Evolutionary conservation across 306 rosid genomes (phyloP), one percentile per base, ranked within the genome.

Genomic region (Glycine latifolia): DNA sequence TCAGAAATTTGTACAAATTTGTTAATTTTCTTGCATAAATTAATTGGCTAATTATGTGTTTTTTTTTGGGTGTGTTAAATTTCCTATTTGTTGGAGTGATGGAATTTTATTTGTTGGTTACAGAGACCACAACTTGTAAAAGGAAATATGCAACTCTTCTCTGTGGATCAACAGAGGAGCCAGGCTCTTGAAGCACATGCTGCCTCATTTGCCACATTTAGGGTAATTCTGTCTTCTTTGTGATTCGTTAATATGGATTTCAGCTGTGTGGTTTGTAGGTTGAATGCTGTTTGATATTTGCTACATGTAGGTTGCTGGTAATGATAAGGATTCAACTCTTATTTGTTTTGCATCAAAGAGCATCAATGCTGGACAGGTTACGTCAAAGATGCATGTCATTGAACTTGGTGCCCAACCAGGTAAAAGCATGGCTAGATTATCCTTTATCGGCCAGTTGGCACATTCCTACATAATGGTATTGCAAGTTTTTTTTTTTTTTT

Each of bases 121-220:
- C 59, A 92, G 97, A 90, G 91, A 82, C 97, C 94, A 35, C 97
- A 92, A 81, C 91, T 92, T 33, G 97, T 90, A 39, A 92, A 90
- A 76, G 97, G 97, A 92, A 89, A 89, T 76, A 90, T 92, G 97
- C 97, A 92, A 75, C 94, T 92, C 53, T 92, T 92, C 83, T 91
- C 97, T 35, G 91, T 89, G 82, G 97, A 89, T 17, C 97, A 92
- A 87, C 94, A 90, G 55, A 94, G 94, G 43, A 92, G 97, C 81
- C 97, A 92, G 86, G 93, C 97, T 72, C 94, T 92, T 83, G 97
- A 92, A 87, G 97, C 97, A 80, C 97, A 92, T 90, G 94, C 97
- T 71, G 93, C 97, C 78, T 86, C 97, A 35, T 92, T 90, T 86
- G 94, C 94, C 81, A 66, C 91, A 1, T 85, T 85, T 76, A 89